Evolutionary conservation across 805 yeast genomes (phyloP).

Genomic region (Nakazawaea peltata): DNA sequence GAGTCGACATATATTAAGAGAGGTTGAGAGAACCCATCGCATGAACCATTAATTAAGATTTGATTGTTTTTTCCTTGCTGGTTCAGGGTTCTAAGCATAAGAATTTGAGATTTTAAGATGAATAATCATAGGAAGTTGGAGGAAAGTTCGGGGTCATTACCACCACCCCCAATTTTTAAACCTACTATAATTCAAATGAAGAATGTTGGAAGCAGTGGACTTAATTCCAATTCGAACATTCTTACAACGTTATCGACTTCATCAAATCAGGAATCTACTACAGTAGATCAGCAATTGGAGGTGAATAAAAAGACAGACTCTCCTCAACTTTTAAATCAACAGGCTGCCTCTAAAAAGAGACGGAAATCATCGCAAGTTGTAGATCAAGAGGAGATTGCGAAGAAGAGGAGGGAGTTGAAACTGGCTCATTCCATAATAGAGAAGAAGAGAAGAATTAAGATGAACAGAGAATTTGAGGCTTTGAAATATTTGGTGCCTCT

Average conservation of each 20-base stretch:
- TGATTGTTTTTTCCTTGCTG: too few relatives aligned
- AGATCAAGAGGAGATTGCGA: slow-evolving; percentile 25
- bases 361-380: slow-evolving; percentile 19
- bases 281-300: slow-evolving; percentile 18
- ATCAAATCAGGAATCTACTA: slow-evolving; percentile 20
- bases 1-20: too few relatives aligned
- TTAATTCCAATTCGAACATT: slow-evolving; percentile 8
- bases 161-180: slow-evolving; percentile 39
- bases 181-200: slow-evolving; percentile 39
- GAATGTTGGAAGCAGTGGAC: too few relatives aligned
- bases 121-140: not conserved
- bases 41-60: too few relatives aligned
- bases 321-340: not conserved
- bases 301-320: slow-evolving; percentile 25
- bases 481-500: slow-evolving; percentile 73
- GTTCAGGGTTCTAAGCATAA: not conserved
- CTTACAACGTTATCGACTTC: slow-evolving; percentile 2
- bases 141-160: slow-evolving; percentile 15
- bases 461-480: slow-evolving; percentile 79
- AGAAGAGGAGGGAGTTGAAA: slow-evolving; percentile 39
- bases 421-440: slow-evolving; percentile 73
- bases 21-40: too few relatives aligned
- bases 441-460: slow-evolving; percentile 67
- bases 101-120: not conserved
- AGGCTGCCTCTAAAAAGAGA: too few relatives aligned